These are phyloP conservation scores for Xylariaceae sp. DNA, from an alignment of 2,329 filamentous ascomycete species.

Conservation along the genomic window DNA sequence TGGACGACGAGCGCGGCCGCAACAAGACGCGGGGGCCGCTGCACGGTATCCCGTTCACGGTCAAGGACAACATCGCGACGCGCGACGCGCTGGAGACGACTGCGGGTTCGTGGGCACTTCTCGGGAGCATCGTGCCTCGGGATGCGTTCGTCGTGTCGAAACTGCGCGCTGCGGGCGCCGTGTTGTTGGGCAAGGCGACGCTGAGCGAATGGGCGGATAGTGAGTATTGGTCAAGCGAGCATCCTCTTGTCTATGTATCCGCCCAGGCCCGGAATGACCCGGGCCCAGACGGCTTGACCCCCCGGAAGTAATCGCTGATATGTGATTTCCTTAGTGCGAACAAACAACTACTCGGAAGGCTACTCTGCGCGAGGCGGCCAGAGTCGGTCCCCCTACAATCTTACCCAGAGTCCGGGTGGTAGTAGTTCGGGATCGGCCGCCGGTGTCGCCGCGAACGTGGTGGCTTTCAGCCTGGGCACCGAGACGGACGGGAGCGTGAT, in stretches of 20 bases:
- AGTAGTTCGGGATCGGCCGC: conserved; percentile 63
- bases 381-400: conserved; percentile 61
- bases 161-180: conserved; percentile 50
- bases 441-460: conserved; percentile 59
- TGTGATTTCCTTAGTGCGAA: no score
- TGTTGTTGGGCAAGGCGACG: conserved; percentile 66
- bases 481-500: conserved; percentile 70
- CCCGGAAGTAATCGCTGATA: no score
- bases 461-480: conserved; percentile 64
- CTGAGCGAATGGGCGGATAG: conserved; percentile 70
- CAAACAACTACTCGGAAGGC: conserved; percentile 47
- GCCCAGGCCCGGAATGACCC: no score
- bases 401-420: conserved; percentile 64
- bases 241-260: no score
- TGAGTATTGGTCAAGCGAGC: no score
- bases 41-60: conserved; percentile 70
- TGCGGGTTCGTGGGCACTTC: conserved; percentile 57
- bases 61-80: conserved; percentile 70
- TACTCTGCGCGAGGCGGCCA: conserved; percentile 64
- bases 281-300: no score
- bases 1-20: conserved; percentile 55
- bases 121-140: conserved; percentile 62
- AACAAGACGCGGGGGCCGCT: conserved; percentile 60
- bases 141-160: conserved; percentile 61
- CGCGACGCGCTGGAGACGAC: conserved; percentile 71